A percentile compares a stretch with the other conserved stretches of the same genome.
Conservation (phyloP, 2,329 filamentous ascomycete species). For the Aspergillus latus region DNA sequence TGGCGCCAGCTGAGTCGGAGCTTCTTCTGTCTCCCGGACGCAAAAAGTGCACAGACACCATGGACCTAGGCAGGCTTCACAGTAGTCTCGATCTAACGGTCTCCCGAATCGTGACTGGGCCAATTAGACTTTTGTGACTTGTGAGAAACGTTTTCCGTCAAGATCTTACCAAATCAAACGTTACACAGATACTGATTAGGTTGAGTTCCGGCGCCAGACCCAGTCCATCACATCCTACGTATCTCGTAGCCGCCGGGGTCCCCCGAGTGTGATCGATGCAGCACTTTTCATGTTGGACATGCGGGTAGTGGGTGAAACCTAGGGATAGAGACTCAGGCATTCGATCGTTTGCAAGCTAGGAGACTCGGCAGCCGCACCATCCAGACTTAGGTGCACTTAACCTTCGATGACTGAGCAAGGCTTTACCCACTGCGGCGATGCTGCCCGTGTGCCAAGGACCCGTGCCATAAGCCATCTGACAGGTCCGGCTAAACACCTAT, state of each 20-base stretch:
- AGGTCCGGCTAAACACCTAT: constrained; percentile 11
- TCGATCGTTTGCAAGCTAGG: not conserved
- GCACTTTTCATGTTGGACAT: not conserved
- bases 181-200: constrained; percentile 5
- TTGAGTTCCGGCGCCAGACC: constrained; percentile 5
- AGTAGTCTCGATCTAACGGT: constrained; percentile 22
- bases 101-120: constrained; percentile 15
- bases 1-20: constrained; percentile 6
- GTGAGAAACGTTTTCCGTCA: constrained; percentile 20
- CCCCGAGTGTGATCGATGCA: not conserved
- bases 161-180: constrained; percentile 16
- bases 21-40: constrained; percentile 2
- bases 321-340: not conserved
- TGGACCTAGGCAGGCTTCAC: not conserved
- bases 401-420: not conserved
- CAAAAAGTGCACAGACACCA: constrained; percentile 21
- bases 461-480: constrained; percentile 2
- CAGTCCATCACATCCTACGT: not conserved
- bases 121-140: constrained; percentile 19
- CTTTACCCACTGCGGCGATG: constrained; percentile 1
- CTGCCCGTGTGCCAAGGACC: not conserved
- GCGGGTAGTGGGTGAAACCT: not conserved
- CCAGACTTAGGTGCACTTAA: not conserved
- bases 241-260: not conserved
- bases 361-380: not conserved